phyloP scores from a whole-genome alignment of 2,329 filamentous ascomycete genomes.

The Orbilia brochopaga region DNA sequence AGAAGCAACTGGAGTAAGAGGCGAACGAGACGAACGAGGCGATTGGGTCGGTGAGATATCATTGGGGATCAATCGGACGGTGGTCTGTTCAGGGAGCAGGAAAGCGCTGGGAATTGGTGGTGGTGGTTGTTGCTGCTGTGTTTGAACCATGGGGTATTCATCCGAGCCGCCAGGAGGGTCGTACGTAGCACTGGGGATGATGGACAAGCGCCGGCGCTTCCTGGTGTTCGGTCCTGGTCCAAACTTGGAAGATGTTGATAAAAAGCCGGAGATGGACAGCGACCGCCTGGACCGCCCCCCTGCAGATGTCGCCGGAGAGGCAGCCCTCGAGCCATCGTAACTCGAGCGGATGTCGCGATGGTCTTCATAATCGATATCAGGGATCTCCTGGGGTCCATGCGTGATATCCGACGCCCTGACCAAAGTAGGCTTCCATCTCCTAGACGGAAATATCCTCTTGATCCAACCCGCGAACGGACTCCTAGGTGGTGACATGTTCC shows the following conservation, averaged over 20 bases:
- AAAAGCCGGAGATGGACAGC: constrained; percentile 44
- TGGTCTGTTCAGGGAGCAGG: constrained; percentile 28
- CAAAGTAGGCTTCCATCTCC: constrained; percentile 42
- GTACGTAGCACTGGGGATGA: constrained; percentile 46
- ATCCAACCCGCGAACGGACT: constrained; percentile 38
- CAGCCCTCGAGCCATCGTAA: constrained; percentile 40
- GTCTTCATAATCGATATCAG: constrained; percentile 45
- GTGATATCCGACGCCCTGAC: constrained; percentile 43
- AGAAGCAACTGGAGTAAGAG: constrained; percentile 43
- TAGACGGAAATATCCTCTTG: constrained; percentile 46
- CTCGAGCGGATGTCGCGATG: constrained; percentile 33
- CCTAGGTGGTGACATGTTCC: constrained; percentile 49
- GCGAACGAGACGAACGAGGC: constrained; percentile 30
- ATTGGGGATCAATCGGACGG: constrained; percentile 42
- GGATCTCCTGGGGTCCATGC: constrained; percentile 33
- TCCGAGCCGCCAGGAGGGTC: constrained; percentile 44
- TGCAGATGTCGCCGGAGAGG: constrained; percentile 35
- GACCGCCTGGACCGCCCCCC: constrained; percentile 42
- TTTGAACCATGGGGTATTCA: constrained; percentile 31
- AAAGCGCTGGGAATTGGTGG: constrained; percentile 15
- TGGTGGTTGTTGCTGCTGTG: constrained; percentile 1
- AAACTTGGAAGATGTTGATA: constrained; percentile 45
- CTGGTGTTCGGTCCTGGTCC: constrained; percentile 40
- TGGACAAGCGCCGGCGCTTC: constrained; percentile 47
- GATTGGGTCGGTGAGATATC: constrained; percentile 34